These are phyloP conservation scores for Avena atlantica DNA, from an alignment of 176 grass and related monocot species.

Conservation along the genomic window DNA sequence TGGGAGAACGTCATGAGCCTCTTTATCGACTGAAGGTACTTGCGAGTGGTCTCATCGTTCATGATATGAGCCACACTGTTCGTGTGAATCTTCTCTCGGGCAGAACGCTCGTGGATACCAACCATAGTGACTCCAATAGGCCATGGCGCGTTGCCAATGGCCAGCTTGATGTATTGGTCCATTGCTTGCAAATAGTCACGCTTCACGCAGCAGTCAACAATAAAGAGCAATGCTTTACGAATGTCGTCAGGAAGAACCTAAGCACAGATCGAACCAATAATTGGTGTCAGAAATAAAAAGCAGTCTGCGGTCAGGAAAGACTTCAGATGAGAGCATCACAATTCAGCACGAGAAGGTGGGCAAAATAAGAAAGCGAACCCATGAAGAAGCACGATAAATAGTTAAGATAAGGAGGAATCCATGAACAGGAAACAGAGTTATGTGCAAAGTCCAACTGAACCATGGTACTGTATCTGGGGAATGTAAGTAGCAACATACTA, in stretches of 20 bases:
- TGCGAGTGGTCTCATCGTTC: slow-evolving; percentile 93
- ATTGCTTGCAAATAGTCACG: slow-evolving; percentile 92
- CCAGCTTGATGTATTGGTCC: slow-evolving; percentile 89
- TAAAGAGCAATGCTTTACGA: slow-evolving; percentile 64
- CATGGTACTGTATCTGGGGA: background rate
- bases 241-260: slow-evolving; percentile 88
- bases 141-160: slow-evolving; percentile 93
- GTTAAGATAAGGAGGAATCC: slow-evolving; percentile 1
- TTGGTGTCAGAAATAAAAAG: slow-evolving; percentile 26
- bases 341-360: background rate
- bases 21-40: slow-evolving; percentile 90
- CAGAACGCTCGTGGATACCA: slow-evolving; percentile 91
- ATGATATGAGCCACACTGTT: slow-evolving; percentile 93
- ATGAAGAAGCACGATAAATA: background rate
- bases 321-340: slow-evolving; percentile 23
- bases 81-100: slow-evolving; percentile 85
- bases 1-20: slow-evolving; percentile 90
- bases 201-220: slow-evolving; percentile 84
- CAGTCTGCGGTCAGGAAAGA: background rate
- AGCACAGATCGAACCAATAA: background rate
- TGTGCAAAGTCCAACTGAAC: background rate
- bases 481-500: background rate
- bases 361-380: slow-evolving; percentile 10
- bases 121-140: slow-evolving; percentile 99
- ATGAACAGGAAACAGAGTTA: background rate